Evolutionary conservation across 2,329 filamentous ascomycete species (phyloP).

Genomic region (Setomelanomma holmii): DNA sequence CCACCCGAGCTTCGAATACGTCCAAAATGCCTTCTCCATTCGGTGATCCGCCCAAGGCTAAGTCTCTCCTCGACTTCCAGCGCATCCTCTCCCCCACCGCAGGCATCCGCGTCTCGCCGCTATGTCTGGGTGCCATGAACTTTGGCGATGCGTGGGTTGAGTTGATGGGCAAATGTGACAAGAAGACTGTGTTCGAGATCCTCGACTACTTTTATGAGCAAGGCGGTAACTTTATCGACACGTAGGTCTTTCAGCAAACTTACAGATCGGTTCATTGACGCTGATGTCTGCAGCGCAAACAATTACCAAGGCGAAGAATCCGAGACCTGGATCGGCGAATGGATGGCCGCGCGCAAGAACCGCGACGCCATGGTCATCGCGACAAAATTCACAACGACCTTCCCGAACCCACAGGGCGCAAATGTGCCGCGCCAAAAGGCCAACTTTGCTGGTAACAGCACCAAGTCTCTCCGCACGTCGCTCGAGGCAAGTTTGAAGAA

Average conservation of each 20-base stretch:
- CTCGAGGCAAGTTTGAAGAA: slow-evolving; percentile 51
- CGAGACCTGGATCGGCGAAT: slow-evolving; percentile 59
- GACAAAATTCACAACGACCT: slow-evolving; percentile 59
- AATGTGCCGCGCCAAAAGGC: slow-evolving; percentile 33
- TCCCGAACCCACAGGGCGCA: slow-evolving; percentile 24
- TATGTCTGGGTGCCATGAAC: slow-evolving; percentile 64
- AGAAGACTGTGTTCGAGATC: slow-evolving; percentile 55
- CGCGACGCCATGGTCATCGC: slow-evolving; percentile 62
- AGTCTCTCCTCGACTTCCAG: slow-evolving; percentile 58
- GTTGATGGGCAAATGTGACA: slow-evolving; percentile 53
- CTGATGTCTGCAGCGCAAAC: slow-evolving; percentile 54
- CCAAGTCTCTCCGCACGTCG: slow-evolving; percentile 48
- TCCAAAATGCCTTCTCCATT: slow-evolving; percentile 34
- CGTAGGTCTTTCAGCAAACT: slow-evolving; percentile 28
- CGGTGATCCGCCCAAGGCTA: slow-evolving; percentile 31
- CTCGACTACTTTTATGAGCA: slow-evolving; percentile 57
- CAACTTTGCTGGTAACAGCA: slow-evolving; percentile 54
- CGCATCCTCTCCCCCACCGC: slow-evolving; percentile 60
- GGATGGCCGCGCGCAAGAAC: slow-evolving; percentile 54
- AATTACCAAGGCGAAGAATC: slow-evolving; percentile 57
- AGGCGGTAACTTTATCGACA: slow-evolving; percentile 63
- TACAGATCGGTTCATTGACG: too few species aligned
- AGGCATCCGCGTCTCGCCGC: slow-evolving; percentile 60
- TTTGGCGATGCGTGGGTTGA: slow-evolving; percentile 59
- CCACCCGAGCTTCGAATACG: background rate